phyloP scores from a whole-genome alignment of 495 filamentous ascomycete species.

The Echria macrotheca region DNA sequence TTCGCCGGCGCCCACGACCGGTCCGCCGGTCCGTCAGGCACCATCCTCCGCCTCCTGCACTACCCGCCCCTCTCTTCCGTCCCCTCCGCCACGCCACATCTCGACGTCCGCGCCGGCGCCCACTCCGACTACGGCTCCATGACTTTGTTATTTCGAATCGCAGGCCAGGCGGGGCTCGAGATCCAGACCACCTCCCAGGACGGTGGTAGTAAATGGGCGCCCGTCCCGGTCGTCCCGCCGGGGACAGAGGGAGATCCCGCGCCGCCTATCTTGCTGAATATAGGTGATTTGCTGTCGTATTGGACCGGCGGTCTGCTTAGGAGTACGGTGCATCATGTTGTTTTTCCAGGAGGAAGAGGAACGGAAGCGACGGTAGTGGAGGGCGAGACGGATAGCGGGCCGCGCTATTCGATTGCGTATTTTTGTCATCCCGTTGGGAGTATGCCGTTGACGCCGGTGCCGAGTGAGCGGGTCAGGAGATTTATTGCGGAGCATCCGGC shows the following conservation, averaged over 20 bases:
- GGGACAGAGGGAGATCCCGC: constrained; percentile 47
- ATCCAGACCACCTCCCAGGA: constrained; percentile 55
- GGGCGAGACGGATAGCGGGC: constrained; percentile 47
- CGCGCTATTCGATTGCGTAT: constrained; percentile 80
- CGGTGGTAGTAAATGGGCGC: no score
- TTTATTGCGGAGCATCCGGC: constrained; percentile 19
- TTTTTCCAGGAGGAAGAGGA: constrained; percentile 53
- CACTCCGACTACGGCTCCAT: constrained; percentile 90
- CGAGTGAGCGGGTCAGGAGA: constrained; percentile 51
- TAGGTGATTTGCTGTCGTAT: constrained; percentile 83
- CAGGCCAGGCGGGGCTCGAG: constrained; percentile 80
- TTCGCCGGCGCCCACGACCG: constrained; percentile 69
- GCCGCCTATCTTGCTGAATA: constrained; percentile 85
- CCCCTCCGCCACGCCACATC: constrained; percentile 56
- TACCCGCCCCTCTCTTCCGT: constrained; percentile 65
- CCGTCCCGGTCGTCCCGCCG: constrained; percentile 56
- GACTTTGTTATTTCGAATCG: constrained; percentile 58
- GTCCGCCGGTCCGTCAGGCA: constrained; percentile 56
- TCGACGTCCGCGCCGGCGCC: constrained; percentile 72
- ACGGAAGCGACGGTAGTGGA: constrained; percentile 24
- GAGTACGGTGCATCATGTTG: constrained; percentile 83
- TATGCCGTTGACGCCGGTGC: constrained; percentile 67
- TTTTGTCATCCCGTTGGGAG: constrained; percentile 82
- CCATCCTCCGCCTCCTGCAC: constrained; percentile 76
- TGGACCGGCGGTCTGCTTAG: constrained; percentile 86